Percentiles rank a stretch among this genome's conserved stretches.
phyloP scores from a whole-genome alignment of 2,329 filamentous ascomycete species.

The Ramularia endophylla region DNA sequence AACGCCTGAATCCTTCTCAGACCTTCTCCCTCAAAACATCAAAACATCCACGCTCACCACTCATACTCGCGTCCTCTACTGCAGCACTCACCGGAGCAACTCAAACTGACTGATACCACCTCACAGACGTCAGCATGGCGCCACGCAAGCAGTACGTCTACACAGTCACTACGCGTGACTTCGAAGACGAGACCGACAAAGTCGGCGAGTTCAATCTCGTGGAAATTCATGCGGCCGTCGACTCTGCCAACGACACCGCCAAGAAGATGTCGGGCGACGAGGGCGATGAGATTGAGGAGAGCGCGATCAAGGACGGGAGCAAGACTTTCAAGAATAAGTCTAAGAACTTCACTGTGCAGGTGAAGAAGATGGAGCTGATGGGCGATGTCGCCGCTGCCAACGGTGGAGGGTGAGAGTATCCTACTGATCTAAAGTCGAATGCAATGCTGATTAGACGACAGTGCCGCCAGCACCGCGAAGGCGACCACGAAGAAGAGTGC shows the following conservation, averaged over 20 bases:
- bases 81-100: no score
- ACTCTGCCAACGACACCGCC: not conserved
- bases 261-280: not conserved
- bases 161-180: not conserved
- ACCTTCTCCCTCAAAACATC: no score
- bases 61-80: no score
- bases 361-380: not conserved
- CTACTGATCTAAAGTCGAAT: no score
- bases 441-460: no score
- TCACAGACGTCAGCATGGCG: not conserved
- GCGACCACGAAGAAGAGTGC: not conserved
- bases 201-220: not conserved
- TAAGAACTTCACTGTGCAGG: not conserved
- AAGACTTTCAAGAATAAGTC: not conserved
- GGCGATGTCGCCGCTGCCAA: not conserved
- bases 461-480: no score
- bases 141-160: not conserved
- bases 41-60: no score
- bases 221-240: not conserved
- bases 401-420: not conserved
- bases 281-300: not conserved
- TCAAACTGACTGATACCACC: not conserved
- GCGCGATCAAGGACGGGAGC: not conserved
- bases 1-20: no score
- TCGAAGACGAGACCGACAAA: not conserved